phyloP scores from a whole-genome alignment of 306 rosid genomes.

The Acmispon strigosus region DNA sequence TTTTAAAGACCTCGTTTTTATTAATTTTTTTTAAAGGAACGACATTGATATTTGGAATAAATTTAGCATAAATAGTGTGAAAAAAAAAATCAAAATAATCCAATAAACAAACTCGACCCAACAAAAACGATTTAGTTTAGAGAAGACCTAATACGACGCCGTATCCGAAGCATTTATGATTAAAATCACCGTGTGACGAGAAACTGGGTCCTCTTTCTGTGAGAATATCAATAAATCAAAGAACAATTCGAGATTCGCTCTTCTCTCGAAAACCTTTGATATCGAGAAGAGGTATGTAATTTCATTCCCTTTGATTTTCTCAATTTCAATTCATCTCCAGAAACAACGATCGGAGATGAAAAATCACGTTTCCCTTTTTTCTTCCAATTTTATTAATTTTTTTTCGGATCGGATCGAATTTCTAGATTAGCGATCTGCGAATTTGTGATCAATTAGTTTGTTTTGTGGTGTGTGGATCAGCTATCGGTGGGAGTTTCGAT shows the following conservation, averaged over 20 bases:
- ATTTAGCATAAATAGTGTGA: too few relatives aligned
- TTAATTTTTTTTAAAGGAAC: too few relatives aligned
- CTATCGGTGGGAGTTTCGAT: slow-evolving; percentile 39
- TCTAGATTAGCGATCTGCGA: too few relatives aligned
- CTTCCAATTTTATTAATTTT: too few relatives aligned
- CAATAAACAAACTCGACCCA: too few relatives aligned
- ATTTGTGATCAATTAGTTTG: neutral
- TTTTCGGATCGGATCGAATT: too few relatives aligned
- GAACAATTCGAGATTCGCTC: slow-evolving; percentile 10
- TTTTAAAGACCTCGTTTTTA: too few relatives aligned
- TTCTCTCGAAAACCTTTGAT: slow-evolving; percentile 12
- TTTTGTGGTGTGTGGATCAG: slow-evolving; percentile 6
- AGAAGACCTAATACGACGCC: neutral
- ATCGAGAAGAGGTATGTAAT: slow-evolving; percentile 20
- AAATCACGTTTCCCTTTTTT: too few relatives aligned
- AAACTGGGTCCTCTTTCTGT: too few relatives aligned
- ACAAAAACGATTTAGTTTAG: neutral
- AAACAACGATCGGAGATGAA: neutral
- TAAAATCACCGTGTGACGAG: neutral
- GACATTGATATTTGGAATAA: too few relatives aligned
- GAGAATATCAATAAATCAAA: too few relatives aligned
- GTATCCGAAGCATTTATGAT: neutral
- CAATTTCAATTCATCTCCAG: neutral
- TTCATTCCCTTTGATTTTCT: neutral
- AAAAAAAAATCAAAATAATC: too few relatives aligned